These are phyloP conservation scores for Torulaspora quercuum DNA, from an alignment of 805 yeast genomes.

Conservation along the genomic window DNA sequence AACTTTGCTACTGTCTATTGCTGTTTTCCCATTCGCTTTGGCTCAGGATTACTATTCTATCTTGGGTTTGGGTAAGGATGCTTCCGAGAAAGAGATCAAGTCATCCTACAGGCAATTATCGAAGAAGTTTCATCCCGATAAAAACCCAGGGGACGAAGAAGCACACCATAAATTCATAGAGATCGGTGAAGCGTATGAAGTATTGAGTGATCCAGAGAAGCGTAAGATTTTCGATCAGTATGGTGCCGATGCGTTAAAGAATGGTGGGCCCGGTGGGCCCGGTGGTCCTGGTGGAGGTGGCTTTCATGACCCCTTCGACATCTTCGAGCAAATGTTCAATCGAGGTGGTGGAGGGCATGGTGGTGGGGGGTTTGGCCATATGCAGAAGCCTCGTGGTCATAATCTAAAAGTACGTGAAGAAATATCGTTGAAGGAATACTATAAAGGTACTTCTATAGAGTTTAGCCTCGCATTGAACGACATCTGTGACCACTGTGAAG, in stretches of 20 bases:
- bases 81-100: constrained; percentile 77
- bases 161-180: constrained; percentile 87
- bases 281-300: constrained; percentile 38
- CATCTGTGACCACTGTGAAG: constrained; percentile 73
- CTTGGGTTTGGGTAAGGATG: constrained; percentile 64
- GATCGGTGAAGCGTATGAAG: constrained; percentile 90
- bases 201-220: constrained; percentile 68
- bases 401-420: constrained; percentile 55
- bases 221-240: constrained; percentile 63
- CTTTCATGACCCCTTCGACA: constrained; percentile 38
- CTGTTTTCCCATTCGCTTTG: constrained; percentile 17
- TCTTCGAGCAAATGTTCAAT: constrained; percentile 37
- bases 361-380: constrained; percentile 48
- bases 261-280: constrained; percentile 51
- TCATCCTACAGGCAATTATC: constrained; percentile 78
- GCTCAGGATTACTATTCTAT: constrained; percentile 54
- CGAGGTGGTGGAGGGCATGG: constrained; percentile 32
- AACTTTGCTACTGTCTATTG: constrained; percentile 9
- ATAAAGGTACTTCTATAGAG: constrained; percentile 60
- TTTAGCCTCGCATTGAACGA: constrained; percentile 67
- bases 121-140: constrained; percentile 91
- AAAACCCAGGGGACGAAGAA: constrained; percentile 75
- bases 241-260: constrained; percentile 72
- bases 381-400: constrained; percentile 54
- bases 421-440: constrained; percentile 62